Percentiles rank a stretch among this genome's conserved stretches.
Evolutionary conservation across 139 green algal species (phyloP).

Genomic region (Bryopsis sp.): DNA sequence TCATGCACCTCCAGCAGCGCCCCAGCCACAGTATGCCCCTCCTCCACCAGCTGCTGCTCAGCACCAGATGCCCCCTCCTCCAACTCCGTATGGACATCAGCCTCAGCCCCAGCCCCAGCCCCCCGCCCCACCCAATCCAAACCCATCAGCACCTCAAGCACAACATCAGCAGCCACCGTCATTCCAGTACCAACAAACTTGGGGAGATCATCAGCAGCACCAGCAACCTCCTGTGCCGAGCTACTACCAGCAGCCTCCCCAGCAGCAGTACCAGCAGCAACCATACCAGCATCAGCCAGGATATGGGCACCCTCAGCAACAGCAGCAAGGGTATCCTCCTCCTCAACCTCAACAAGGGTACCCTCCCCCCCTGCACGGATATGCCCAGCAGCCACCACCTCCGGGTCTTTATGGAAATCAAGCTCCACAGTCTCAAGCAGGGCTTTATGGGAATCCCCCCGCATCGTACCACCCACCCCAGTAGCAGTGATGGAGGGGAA

Average conservation of each 20-base stretch:
- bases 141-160: not conserved
- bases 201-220: not conserved
- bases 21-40: not conserved
- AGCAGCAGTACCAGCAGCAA: no score
- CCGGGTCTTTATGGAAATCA: not conserved
- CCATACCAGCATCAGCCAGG: no score
- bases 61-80: not conserved
- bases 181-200: not conserved
- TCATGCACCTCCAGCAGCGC: not conserved
- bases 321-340: no score
- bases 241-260: no score
- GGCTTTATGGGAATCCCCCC: no score
- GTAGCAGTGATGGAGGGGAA: no score
- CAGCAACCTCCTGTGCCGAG: not conserved
- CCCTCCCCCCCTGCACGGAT: not conserved
- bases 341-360: no score
- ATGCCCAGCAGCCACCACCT: not conserved
- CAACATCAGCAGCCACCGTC: not conserved
- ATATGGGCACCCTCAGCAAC: no score
- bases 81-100: not conserved
- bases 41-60: not conserved
- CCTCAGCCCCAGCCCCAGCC: not conserved
- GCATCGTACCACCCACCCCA: no score
- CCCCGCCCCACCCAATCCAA: not conserved
- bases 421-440: not conserved